Evolutionary conservation across 768 basidiomycete genomes (phyloP).

Genomic region (Tremella yokohamensis): DNA sequence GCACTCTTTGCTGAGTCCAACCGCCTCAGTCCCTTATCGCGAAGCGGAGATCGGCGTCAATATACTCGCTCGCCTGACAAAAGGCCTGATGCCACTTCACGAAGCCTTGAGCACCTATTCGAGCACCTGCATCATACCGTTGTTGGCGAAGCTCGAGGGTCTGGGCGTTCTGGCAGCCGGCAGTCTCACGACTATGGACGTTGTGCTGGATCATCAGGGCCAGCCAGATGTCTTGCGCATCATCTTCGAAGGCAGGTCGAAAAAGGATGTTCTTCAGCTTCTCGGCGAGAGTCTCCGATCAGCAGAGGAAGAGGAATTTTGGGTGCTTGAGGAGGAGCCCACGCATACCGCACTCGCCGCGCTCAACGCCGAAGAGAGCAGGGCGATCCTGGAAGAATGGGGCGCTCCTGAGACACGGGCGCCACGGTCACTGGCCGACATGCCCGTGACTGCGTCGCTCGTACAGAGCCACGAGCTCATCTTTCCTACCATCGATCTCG

Average conservation of each 20-base stretch:
- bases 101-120: conserved; percentile 29
- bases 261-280: conserved; percentile 21
- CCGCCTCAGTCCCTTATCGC: conserved; percentile 16
- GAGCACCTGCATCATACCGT: conserved; percentile 23
- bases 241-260: conserved; percentile 28
- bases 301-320: conserved; percentile 27
- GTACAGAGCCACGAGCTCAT: not conserved
- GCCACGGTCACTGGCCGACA: too few species aligned
- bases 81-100: conserved; percentile 25
- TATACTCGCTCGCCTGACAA: conserved; percentile 23
- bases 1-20: conserved; percentile 24
- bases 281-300: conserved; percentile 29
- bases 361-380: conserved; percentile 13
- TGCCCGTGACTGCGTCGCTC: too few species aligned
- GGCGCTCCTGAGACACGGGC: not conserved
- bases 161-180: conserved; percentile 26
- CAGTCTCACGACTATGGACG: conserved; percentile 12
- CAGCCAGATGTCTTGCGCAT: conserved; percentile 32
- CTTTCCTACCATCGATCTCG: not conserved
- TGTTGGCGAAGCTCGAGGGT: conserved; percentile 30
- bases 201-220: conserved; percentile 21
- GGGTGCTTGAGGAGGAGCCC: conserved; percentile 16
- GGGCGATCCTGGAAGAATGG: conserved; percentile 36
- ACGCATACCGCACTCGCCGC: not conserved
- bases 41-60: conserved; percentile 32